Evolutionary conservation across 1,284 basidiomycete genomes (phyloP).

Genomic region (Volvariella surrecta): DNA sequence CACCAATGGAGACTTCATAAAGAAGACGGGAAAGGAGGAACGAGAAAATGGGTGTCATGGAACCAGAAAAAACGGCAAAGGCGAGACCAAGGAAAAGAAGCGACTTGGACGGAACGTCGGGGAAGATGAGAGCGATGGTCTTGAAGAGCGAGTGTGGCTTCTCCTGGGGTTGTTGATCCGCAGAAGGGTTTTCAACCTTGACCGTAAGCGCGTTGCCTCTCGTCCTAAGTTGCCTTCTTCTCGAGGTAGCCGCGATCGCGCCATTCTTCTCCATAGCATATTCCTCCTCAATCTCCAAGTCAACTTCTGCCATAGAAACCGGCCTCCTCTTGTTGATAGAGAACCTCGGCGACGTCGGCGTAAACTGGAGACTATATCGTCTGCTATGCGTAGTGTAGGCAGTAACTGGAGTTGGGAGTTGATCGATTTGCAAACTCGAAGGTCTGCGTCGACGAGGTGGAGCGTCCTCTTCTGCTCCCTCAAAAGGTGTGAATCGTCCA

Average conservation of each 20-base stretch:
- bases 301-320: slow-evolving; percentile 13
- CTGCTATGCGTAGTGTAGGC: slow-evolving; percentile 20
- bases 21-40: slow-evolving; percentile 81
- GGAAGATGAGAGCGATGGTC: slow-evolving; percentile 56
- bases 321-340: slow-evolving; percentile 16
- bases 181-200: slow-evolving; percentile 19
- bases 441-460: slow-evolving; percentile 14
- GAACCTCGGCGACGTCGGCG: slow-evolving; percentile 43
- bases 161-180: slow-evolving; percentile 2
- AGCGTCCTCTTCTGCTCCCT: slow-evolving; percentile 7
- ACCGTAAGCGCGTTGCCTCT: slow-evolving; percentile 23
- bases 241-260: slow-evolving; percentile 18
- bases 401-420: slow-evolving; percentile 14
- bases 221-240: slow-evolving; percentile 18
- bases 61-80: slow-evolving; percentile 62
- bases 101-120: slow-evolving; percentile 70
- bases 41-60: slow-evolving; percentile 88
- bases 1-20: slow-evolving; percentile 69
- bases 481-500: slow-evolving; percentile 26
- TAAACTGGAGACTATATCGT: slow-evolving; percentile 51
- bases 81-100: slow-evolving; percentile 63
- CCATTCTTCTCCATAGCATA: slow-evolving; percentile 29
- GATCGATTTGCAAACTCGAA: slow-evolving; percentile 10
- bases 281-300: slow-evolving; percentile 38
- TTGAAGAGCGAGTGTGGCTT: slow-evolving; percentile 30